Base-by-base conservation (phyloP, 148 eudicot genomes). In the Persicaria tinctoria region DNA sequence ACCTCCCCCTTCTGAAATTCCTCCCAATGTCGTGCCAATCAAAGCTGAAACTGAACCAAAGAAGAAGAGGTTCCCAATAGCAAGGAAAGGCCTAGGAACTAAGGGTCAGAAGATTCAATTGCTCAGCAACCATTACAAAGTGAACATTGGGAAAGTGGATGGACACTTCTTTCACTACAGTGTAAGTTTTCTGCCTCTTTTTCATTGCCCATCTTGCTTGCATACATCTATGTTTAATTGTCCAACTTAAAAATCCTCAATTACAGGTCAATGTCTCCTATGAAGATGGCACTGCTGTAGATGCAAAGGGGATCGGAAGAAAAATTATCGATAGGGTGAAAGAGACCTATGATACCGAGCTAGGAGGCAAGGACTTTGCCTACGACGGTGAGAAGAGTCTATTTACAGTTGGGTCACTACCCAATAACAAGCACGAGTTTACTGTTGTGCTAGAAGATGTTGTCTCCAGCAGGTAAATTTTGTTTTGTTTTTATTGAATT, bases 281-380 rank as follows among this genome's bases (percentile, higher is more conserved):
- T 70, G 98, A 93, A 82, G 98, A 93, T 84, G 98, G 97, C 14
- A 87, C 87, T 13, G 91, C 97, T 5, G 90, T 87, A 13, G 98
- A 93, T 56, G 97, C 84, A 5, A 93, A 93, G 70, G 98, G 97
- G 4, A 79, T 89, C 4, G 98, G 97, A 0, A 78, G 98, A 66
- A 89, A 83, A 72, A 32, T 32, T 32, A 32, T 32, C 41, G 41
- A 32, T 32, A 32, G 41, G 41, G 41, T 32, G 41, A 32, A 32
- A 32, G 41, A 32, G 41, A 32, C 41, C 41, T 32, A 32, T 32
- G 41, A 32, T 32, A 32, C 41, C 3, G 41, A 32, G 41, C 41
- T 32, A 32, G 41, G 41, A 32, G 41, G 41, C 41, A 32, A 32
- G 41, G 41, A 32, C 41, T 32, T 32, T 32, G 41, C 41, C 41